Conservation (phyloP, 2,329 filamentous ascomycete genomes). For the Botrytis tulipae region DNA sequence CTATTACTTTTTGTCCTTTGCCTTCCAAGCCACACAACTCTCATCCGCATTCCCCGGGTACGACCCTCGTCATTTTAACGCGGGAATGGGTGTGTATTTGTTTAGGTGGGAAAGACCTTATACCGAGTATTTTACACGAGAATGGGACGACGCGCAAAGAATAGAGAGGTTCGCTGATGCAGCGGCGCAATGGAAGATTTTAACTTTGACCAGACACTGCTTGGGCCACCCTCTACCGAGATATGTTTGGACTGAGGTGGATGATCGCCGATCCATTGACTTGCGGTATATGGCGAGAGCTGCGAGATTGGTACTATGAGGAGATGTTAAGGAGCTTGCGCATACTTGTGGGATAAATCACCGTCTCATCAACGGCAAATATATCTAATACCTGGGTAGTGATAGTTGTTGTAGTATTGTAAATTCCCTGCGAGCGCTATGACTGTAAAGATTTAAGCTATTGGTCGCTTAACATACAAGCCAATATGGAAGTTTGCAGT, state of each 20-base stretch:
- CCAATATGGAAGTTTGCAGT: background rate
- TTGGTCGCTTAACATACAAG: background rate
- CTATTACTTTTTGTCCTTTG: background rate
- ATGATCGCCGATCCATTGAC: fast-evolving
- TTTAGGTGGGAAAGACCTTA: background rate
- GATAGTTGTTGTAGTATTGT: background rate
- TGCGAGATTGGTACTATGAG: background rate
- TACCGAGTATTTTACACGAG: fast-evolving
- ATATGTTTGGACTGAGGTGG: fast-evolving
- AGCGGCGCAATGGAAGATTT: background rate
- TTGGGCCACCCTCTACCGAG: background rate
- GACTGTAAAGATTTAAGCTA: background rate
- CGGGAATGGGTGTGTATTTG: background rate
- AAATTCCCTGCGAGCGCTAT: background rate
- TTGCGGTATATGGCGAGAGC: background rate
- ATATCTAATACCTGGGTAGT: background rate
- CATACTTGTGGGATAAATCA: background rate
- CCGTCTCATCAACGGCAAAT: background rate
- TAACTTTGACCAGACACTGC: fast-evolving
- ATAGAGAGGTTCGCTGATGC: background rate
- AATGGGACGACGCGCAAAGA: background rate
- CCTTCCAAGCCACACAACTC: background rate
- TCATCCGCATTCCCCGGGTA: background rate
- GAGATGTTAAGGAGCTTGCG: background rate
- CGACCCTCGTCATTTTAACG: background rate